These are phyloP conservation scores for Zygotorulaspora chibaensis DNA, from an alignment of 805 yeast species.

Conservation along the genomic window DNA sequence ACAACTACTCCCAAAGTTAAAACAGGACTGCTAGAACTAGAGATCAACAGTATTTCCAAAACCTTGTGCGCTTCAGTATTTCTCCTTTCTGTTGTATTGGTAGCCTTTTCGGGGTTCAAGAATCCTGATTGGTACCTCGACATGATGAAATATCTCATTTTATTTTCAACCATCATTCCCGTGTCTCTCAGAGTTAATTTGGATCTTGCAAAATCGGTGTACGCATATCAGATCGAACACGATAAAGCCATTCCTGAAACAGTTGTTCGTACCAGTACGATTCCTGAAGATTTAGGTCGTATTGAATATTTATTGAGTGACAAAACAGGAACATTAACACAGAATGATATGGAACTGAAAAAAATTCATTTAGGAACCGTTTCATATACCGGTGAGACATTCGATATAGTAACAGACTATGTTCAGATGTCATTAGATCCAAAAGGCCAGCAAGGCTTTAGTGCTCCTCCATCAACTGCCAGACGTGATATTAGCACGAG, in stretches of 20 bases:
- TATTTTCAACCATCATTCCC: slow-evolving; percentile 93
- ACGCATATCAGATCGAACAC: slow-evolving; percentile 91
- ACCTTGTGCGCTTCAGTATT: slow-evolving; percentile 85
- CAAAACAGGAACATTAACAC: slow-evolving; percentile 96
- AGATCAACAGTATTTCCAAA: slow-evolving; percentile 83
- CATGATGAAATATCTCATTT: slow-evolving; percentile 81
- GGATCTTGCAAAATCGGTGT: slow-evolving; percentile 93
- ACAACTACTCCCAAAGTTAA: slow-evolving; percentile 85
- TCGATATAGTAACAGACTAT: slow-evolving; percentile 80
- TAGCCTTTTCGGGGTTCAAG: slow-evolving; percentile 72
- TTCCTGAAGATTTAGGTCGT: slow-evolving; percentile 96
- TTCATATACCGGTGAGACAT: slow-evolving; percentile 84
- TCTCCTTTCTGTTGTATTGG: slow-evolving; percentile 67
- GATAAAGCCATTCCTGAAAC: slow-evolving; percentile 79
- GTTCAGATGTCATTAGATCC: slow-evolving; percentile 38
- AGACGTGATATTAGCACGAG: slow-evolving; percentile 69
- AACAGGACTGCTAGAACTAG: slow-evolving; percentile 83
- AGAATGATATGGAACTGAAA: slow-evolving; percentile 95
- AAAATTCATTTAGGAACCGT: slow-evolving; percentile 90
- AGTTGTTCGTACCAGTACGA: slow-evolving; percentile 92
- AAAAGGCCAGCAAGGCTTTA: slow-evolving; percentile 12
- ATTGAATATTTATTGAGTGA: slow-evolving; percentile 89
- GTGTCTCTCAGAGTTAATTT: slow-evolving; percentile 91
- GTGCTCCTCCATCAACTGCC: slow-evolving; percentile 27
- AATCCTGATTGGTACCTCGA: slow-evolving; percentile 79